Base-by-base conservation (phyloP, 2,329 filamentous ascomycete species). In the Aureobasidium leucospermi region DNA sequence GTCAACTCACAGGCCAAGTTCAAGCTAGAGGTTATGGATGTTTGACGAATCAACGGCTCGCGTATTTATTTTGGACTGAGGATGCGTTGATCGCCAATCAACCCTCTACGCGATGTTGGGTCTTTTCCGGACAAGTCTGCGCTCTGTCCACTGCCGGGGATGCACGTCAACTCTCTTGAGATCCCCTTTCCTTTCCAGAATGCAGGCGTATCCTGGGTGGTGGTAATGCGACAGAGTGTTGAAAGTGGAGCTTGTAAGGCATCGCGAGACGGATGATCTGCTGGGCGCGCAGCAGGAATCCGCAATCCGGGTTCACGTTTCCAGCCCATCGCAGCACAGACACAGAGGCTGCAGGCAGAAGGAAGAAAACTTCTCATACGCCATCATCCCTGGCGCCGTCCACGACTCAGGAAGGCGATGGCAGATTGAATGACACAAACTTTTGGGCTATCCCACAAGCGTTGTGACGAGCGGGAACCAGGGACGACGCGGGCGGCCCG, bases 41-140 rank as follows among this genome's bases (percentile, higher is more conserved):
- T 58, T 47, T 58, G 55, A 58, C 43, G 42, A 39, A 41, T 48
- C 42, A 58, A 58, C 55, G 55, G 55, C 55, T 58, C 55, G 55
- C 42, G 42, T 58, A 58, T 19, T 31, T 48, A 58, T 58, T 58
- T 48, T 58, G 19, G 55, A 47, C 23, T 15, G 41, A 46, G 42
- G 42, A 57, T 55, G 38, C 39, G 28, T 55, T 29, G 39, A 55
- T 42, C 29, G 51, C 52, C 52, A 46, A 38, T 56, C 52, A 56
- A 56, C 29, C n/a, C 15, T 16, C 39, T 32, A 43, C 15, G 52
- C 52, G 52, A 56, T 28, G 31, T 31, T 56, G 41, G 31, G 9
- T 56, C 16, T 46, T n/a, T 23, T 23, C 23, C 41, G 36, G 16
- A 46, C 36, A 16, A 32, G 31, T 46, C 11, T 3, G 52, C 52